Percentiles rank a stretch among this genome's conserved stretches.
These are phyloP conservation scores for Fusarium haematococcum DNA, from an alignment of 2,329 filamentous ascomycete genomes.

Conservation along the genomic window DNA sequence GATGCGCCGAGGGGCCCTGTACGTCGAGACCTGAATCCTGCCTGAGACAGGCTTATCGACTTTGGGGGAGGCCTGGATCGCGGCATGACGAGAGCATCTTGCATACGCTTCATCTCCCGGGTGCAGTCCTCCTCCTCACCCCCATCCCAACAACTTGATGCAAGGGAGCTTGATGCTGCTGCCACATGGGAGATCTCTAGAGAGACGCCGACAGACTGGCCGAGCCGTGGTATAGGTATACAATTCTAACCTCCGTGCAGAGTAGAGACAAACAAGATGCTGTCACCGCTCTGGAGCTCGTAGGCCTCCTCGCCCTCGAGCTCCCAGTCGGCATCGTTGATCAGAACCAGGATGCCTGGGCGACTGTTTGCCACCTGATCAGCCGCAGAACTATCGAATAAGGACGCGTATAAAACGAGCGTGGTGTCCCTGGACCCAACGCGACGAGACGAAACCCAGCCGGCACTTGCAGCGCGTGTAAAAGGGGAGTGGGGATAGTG, in stretches of 20 bases:
- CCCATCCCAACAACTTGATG: conserved; percentile 33
- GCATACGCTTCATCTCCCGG: conserved; percentile 30
- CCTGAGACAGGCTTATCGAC: conserved; percentile 29
- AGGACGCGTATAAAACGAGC: conserved; percentile 1
- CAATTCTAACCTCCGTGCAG: conserved; percentile 83
- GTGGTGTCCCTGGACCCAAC: conserved; percentile 9
- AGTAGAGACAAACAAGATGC: conserved; percentile 95
- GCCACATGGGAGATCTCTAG: conserved; percentile 34
- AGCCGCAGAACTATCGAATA: conserved; percentile 37
- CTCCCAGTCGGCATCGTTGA: conserved; percentile 99
- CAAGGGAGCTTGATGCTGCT: conserved; percentile 35
- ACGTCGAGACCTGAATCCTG: conserved; percentile 24
- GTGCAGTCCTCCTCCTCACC: conserved; percentile 1
- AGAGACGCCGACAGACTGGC: conserved; percentile 16
- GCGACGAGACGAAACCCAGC: conserved; percentile 3
- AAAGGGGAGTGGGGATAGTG: conserved; percentile 39
- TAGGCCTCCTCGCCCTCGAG: conserved; percentile 95
- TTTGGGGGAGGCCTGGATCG: not conserved
- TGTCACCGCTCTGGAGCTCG: conserved; percentile 83
- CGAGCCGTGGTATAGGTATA: conserved; percentile 12
- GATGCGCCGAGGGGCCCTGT: conserved; percentile 5
- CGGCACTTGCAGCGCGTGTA: conserved; percentile 21
- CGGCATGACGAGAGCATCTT: conserved; percentile 6
- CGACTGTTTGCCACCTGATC: conserved; percentile 68
- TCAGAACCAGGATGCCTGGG: conserved; percentile 93